phyloP scores from a whole-genome alignment of 257 asterid genomes.

The Knoxia roxburghii region DNA sequence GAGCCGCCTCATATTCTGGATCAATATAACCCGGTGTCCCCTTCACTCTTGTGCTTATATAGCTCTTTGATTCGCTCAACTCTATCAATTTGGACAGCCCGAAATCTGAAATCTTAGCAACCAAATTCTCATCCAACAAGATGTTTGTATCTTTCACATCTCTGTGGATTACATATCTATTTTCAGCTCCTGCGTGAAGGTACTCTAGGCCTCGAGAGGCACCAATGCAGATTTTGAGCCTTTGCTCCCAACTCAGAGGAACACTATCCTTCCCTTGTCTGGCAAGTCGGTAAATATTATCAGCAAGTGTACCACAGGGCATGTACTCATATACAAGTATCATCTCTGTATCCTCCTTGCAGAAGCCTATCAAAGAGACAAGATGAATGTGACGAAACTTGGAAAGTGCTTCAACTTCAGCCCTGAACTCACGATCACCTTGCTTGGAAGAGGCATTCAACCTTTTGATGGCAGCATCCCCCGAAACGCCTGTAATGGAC shows the following conservation, averaged over 20 bases:
- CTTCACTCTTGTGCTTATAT: constrained; percentile 1
- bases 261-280: background rate
- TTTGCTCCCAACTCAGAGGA: background rate
- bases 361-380: background rate
- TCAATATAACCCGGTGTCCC: constrained; percentile 9
- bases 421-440: background rate
- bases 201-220: background rate
- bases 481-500: background rate
- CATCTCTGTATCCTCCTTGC: background rate
- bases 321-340: background rate
- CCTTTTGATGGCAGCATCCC: background rate
- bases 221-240: background rate
- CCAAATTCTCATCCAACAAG: constrained; percentile 6
- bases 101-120: constrained; percentile 14
- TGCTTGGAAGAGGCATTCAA: background rate
- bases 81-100: background rate
- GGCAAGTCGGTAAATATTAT: background rate
- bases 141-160: constrained; percentile 13
- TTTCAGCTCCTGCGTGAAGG: too few relatives aligned
- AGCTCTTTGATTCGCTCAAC: background rate
- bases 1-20: background rate
- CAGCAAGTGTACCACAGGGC: background rate
- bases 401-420: background rate
- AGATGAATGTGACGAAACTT: background rate
- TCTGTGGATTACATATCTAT: constrained; percentile 10